Evolutionary conservation across 805 yeast genomes (phyloP).

Genomic region (Candida pseudofarinosa): DNA sequence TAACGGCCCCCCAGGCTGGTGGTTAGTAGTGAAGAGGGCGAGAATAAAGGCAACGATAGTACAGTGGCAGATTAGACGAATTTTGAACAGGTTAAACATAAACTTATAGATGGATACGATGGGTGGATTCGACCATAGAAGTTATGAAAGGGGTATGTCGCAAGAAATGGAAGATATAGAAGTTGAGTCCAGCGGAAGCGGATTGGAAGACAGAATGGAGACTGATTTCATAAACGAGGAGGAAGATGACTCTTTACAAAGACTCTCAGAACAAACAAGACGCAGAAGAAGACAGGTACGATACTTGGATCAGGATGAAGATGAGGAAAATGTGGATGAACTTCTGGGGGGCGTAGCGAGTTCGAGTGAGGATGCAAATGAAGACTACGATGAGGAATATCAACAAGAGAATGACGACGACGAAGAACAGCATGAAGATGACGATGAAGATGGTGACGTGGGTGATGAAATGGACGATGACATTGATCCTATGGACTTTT

Average conservation of each 20-base stretch:
- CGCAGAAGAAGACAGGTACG: constrained; percentile 10
- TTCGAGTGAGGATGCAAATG: constrained; percentile 3
- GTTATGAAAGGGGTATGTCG: background rate
- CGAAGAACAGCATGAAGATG: constrained; percentile 13
- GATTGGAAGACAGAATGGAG: constrained; percentile 4
- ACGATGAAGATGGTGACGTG: constrained; percentile 18
- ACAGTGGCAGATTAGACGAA: background rate
- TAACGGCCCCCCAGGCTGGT: background rate
- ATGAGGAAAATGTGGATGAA: constrained; percentile 8
- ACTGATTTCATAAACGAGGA: constrained; percentile 1
- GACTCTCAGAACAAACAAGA: constrained; percentile 37
- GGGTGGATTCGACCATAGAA: background rate
- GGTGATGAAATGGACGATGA: constrained; percentile 15
- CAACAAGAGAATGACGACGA: constrained; percentile 14
- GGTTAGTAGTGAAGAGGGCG: background rate
- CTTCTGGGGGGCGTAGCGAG: constrained; percentile 13
- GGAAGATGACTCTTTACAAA: constrained; percentile 26
- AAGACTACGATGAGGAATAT: constrained; percentile 16
- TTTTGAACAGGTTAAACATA: background rate
- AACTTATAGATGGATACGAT: background rate
- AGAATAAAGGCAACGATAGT: background rate
- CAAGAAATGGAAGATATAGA: background rate
- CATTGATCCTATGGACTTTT: constrained; percentile 16
- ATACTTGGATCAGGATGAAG: constrained; percentile 15
- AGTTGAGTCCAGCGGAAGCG: background rate